A percentile compares a stretch with the other conserved stretches of the same genome.
Conservation (phyloP, 1,139 yeast genomes). For the Geotrichum phurueaensis region DNA sequence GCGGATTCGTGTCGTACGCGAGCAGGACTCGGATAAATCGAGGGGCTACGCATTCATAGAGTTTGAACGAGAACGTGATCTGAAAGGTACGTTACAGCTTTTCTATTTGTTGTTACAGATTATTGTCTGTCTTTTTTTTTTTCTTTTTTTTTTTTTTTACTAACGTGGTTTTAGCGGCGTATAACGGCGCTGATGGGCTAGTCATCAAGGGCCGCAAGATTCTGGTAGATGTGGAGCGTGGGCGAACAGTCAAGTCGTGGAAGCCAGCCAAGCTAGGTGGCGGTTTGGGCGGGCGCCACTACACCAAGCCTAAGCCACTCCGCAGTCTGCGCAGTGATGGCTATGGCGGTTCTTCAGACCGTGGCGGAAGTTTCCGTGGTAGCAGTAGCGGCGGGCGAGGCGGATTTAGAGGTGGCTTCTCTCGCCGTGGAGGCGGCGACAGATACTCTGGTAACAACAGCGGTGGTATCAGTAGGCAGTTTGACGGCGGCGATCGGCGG, state of each 20-base stretch:
- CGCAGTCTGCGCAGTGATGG: slow-evolving; percentile 11
- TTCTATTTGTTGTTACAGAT: background rate
- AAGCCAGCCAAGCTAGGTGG: slow-evolving; percentile 74
- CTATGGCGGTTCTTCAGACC: slow-evolving; percentile 8
- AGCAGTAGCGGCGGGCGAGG: slow-evolving; percentile 15
- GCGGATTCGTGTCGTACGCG: slow-evolving; percentile 59
- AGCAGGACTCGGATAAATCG: slow-evolving; percentile 47
- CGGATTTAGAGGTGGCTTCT: slow-evolving; percentile 18
- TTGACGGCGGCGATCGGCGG: slow-evolving; percentile 15
- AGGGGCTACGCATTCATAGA: slow-evolving; percentile 84
- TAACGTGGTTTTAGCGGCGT: slow-evolving; percentile 38
- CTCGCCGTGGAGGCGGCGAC: slow-evolving; percentile 16
- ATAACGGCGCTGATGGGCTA: slow-evolving; percentile 52
- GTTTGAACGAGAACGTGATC: slow-evolving; percentile 55
- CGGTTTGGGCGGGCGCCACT: slow-evolving; percentile 62
- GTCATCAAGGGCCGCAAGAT: slow-evolving; percentile 49
- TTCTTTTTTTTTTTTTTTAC: background rate
- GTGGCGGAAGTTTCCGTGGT: slow-evolving; percentile 14
- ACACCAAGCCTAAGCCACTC: slow-evolving; percentile 30
- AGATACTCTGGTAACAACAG: slow-evolving; percentile 18
- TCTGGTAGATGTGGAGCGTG: slow-evolving; percentile 79
- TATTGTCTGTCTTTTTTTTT: slow-evolving; percentile 7
- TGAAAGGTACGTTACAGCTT: slow-evolving; percentile 35
- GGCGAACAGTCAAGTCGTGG: slow-evolving; percentile 71
- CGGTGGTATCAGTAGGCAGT: slow-evolving; percentile 11